Evolutionary conservation across 495 filamentous ascomycete species (phyloP), one percentile per base, ranked within the genome.

Genomic region (Oleoguttula mirabilis): DNA sequence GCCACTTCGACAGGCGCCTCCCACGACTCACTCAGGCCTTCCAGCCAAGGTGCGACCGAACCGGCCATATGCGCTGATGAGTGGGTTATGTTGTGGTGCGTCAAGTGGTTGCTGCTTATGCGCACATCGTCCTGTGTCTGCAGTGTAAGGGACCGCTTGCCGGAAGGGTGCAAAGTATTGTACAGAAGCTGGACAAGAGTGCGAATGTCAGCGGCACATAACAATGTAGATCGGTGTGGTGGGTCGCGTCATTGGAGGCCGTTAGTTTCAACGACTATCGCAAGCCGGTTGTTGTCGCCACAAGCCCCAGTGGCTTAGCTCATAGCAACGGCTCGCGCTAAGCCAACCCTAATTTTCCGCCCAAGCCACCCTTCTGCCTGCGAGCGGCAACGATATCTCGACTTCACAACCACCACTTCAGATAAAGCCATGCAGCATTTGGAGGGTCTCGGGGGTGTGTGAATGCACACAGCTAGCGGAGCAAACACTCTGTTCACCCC

Each of bases 11-110:
- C 23, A 10, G 49, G 44, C 4, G 17, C 31, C 25, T 43, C 43
- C 49, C 43, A 47, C 14, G 32, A 35, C 23, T 52, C 49, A 36
- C 37, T 27, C 1, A 52, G 49, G 44, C 49, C 49, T 33, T 52
- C 25, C 38, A 52, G 36, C 41, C 43, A 50, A 30, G 46, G 47
- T 3, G 40, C 39, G 3, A 46, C 36, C 10, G 39, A 50, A 14
- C 28, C 19, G 32, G 41, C 19, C 41, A 48, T 50, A 10, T 25
- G 22, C 25, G 31, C 22, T 19, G 30, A 12, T 27, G 39, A n/a
- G 21, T 31, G 25, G 7, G 25, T 28, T 7, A 28, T n/a, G 7
- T 7, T 28, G 25, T 7, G n/a, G 25, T 7, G 7, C 25, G n/a
- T 7, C 25, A 28, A 28, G 25, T 7, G n/a, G n/a, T 28, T 7